These are phyloP conservation scores for Leishmania gerbilli DNA, from an alignment of 208 protist genomes.

Conservation along the genomic window DNA sequence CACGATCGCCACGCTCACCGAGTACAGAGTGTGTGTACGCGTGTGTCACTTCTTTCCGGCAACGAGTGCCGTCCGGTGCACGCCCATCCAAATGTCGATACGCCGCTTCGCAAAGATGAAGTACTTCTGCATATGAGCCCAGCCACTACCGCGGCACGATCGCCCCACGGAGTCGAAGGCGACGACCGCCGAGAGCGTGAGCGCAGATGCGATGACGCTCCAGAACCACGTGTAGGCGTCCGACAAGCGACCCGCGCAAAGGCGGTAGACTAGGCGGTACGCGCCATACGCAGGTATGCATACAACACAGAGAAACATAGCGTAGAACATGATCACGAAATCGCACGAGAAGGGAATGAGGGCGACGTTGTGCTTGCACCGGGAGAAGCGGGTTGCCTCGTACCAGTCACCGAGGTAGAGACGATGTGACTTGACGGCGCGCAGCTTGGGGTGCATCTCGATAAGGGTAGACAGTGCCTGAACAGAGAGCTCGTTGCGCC, in stretches of 20 bases:
- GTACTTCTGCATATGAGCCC: conserved; percentile 87
- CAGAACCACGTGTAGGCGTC: conserved; percentile 73
- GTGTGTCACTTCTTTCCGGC: conserved; percentile 24
- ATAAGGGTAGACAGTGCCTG: conserved; percentile 86
- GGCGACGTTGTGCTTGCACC: conserved; percentile 90
- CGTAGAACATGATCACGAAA: conserved; percentile 67
- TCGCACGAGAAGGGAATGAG: conserved; percentile 82
- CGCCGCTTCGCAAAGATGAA: conserved; percentile 75
- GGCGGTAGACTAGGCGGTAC: conserved; percentile 39
- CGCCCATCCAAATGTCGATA: conserved; percentile 62
- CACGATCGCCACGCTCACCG: not conserved
- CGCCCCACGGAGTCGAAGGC: conserved; percentile 46
- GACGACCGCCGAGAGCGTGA: conserved; percentile 40
- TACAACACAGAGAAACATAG: conserved; percentile 62
- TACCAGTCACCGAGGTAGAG: conserved; percentile 83
- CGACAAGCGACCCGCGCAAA: conserved; percentile 30
- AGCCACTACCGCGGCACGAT: conserved; percentile 46
- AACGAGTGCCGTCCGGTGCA: conserved; percentile 52
- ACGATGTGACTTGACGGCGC: conserved; percentile 71
- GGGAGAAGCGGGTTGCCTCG: conserved; percentile 80
- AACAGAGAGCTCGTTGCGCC: conserved; percentile 88
- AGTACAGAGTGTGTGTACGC: not conserved
- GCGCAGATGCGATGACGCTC: conserved; percentile 62
- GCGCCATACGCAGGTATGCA: conserved; percentile 52
- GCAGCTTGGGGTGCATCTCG: conserved; percentile 91